These are phyloP conservation scores for Hypomyces rosellus DNA, from an alignment of 2,329 filamentous ascomycete species.

Conservation along the genomic window DNA sequence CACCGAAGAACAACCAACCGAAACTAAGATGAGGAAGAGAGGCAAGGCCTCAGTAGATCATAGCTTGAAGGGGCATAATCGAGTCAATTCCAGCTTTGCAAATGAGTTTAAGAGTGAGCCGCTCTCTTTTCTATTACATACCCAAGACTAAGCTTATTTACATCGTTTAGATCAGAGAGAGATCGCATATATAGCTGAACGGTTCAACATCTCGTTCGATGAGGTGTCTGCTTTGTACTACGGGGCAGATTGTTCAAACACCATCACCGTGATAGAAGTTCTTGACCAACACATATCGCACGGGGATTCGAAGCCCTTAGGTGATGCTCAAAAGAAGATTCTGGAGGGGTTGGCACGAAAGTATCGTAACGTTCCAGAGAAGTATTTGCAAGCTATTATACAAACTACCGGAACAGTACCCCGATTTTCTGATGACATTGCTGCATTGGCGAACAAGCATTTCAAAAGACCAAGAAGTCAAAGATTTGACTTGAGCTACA, in stretches of 20 bases:
- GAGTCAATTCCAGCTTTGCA: conserved; percentile 13
- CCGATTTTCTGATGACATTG: conserved; percentile 34
- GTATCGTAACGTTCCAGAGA: conserved; percentile 36
- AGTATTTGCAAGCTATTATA: conserved; percentile 38
- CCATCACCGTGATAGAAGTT: conserved; percentile 35
- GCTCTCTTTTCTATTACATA: neutral
- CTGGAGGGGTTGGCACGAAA: conserved; percentile 30
- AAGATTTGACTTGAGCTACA: conserved; percentile 33
- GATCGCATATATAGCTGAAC: conserved; percentile 38
- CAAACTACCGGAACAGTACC: conserved; percentile 31
- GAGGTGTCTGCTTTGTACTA: conserved; percentile 37
- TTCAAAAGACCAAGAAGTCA: conserved; percentile 34
- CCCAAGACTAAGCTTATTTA: neutral
- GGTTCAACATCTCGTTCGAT: conserved; percentile 34
- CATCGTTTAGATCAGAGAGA: conserved; percentile 29
- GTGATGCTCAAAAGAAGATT: conserved; percentile 23
- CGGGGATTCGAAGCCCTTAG: conserved; percentile 25
- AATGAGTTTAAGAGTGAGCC: conserved; percentile 20
- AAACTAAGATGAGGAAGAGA: conserved; percentile 35
- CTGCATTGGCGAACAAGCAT: conserved; percentile 35
- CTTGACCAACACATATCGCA: conserved; percentile 37
- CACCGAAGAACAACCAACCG: conserved; percentile 35
- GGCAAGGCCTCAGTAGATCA: conserved; percentile 17
- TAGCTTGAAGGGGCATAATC: conserved; percentile 8
- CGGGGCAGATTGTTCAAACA: conserved; percentile 31